phyloP scores from a whole-genome alignment of 306 rosid genomes.

The cucumber (Cucumis sativus) region Cucumber_9930_V3 NC_026655.2:2275001-2275500 shows the following conservation, averaged over 20 bases:
- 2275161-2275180: not conserved
- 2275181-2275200: not conserved
- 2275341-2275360: not conserved
- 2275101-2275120: not conserved
- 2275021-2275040: not conserved
- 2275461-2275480: not conserved
- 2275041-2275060: not conserved
- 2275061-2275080: not conserved
- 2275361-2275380: not conserved
- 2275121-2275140: not conserved
- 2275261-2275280: not conserved
- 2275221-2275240: not conserved
- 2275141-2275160: not conserved
- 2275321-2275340: not conserved
- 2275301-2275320: not conserved
- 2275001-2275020: not conserved
- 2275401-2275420: not conserved
- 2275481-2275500: not conserved
- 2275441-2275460: not conserved
- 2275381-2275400: not conserved
- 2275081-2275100: not conserved
- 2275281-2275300: not conserved
- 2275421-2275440: not conserved
- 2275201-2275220: not conserved
- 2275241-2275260: not conserved